These are phyloP conservation scores for Toxicodendron radicans DNA, from an alignment of 345 rosid genomes.

Conservation along the genomic window DNA sequence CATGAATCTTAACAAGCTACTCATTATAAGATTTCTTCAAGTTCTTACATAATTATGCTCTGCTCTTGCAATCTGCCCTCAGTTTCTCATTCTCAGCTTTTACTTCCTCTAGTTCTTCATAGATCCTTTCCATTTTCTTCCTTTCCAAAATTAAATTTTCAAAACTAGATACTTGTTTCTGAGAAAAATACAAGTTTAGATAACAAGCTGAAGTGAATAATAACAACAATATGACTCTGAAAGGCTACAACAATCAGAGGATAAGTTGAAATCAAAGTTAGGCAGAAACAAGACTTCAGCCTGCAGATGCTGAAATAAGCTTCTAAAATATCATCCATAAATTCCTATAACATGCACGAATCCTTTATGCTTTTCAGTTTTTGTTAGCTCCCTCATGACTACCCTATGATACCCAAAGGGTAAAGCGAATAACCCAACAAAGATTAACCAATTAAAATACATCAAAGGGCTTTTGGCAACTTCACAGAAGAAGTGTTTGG, in stretches of 20 bases:
- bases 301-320: not conserved
- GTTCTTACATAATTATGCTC: constrained; percentile 46
- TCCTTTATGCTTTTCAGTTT: not conserved
- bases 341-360: not conserved
- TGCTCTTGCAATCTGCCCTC: constrained; percentile 44
- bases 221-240: not conserved
- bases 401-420: not conserved
- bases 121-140: constrained; percentile 51
- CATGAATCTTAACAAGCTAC: constrained; percentile 41
- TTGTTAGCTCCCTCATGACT: not conserved
- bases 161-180: constrained; percentile 21
- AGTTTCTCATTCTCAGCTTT: constrained; percentile 71
- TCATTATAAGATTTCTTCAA: constrained; percentile 54
- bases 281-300: not conserved
- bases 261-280: not conserved
- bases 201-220: constrained; percentile 8
- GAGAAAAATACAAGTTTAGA: constrained; percentile 8
- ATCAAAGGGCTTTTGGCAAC: too few species aligned
- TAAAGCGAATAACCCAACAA: not conserved
- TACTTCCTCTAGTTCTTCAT: too few species aligned
- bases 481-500: too few species aligned
- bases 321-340: not conserved
- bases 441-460: not conserved
- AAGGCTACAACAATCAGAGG: not conserved
- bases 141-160: not conserved